Conservation (phyloP, 73 alveolate species). For the Vitrella brassicaformis region DNA sequence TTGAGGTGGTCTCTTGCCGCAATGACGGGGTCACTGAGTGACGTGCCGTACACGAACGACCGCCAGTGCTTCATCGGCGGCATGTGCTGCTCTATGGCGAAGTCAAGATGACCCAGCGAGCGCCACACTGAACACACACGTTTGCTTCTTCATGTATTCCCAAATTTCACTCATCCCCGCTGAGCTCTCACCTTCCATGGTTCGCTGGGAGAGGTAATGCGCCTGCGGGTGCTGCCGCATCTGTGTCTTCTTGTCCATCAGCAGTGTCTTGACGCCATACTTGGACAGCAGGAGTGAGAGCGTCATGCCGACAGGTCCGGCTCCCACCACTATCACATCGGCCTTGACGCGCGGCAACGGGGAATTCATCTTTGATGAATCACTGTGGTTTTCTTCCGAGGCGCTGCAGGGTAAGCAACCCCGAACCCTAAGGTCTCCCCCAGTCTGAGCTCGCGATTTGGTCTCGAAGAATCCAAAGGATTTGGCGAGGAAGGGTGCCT, state of each 20-base stretch:
- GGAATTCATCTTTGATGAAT: too few relatives aligned
- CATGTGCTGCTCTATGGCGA: neutral
- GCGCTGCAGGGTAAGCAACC: too few relatives aligned
- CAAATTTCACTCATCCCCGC: constrained; percentile 13
- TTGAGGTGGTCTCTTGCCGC: too few relatives aligned
- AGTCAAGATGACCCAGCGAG: neutral
- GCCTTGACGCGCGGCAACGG: too few relatives aligned
- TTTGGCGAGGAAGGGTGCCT: too few relatives aligned
- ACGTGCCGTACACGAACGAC: neutral
- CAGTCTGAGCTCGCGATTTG: too few relatives aligned
- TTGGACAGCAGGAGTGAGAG: constrained; percentile 41
- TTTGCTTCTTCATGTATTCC: neutral
- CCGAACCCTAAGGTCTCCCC: too few relatives aligned
- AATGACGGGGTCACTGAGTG: too few relatives aligned
- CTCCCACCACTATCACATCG: too few relatives aligned
- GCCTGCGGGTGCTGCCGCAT: constrained; percentile 50
- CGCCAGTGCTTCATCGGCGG: neutral
- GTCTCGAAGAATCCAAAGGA: too few relatives aligned
- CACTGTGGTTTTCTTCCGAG: too few relatives aligned
- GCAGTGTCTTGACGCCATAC: constrained; percentile 19
- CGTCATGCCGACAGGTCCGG: constrained; percentile 63
- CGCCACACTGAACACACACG: neutral
- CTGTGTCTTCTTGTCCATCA: constrained; percentile 15
- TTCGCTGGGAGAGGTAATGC: constrained; percentile 35
- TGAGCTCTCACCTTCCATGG: constrained; percentile 45